A percentile compares a stretch with the other conserved stretches of the same genome.
phyloP scores from a whole-genome alignment of 805 yeast genomes.

The Starmerella tilneyi region DNA sequence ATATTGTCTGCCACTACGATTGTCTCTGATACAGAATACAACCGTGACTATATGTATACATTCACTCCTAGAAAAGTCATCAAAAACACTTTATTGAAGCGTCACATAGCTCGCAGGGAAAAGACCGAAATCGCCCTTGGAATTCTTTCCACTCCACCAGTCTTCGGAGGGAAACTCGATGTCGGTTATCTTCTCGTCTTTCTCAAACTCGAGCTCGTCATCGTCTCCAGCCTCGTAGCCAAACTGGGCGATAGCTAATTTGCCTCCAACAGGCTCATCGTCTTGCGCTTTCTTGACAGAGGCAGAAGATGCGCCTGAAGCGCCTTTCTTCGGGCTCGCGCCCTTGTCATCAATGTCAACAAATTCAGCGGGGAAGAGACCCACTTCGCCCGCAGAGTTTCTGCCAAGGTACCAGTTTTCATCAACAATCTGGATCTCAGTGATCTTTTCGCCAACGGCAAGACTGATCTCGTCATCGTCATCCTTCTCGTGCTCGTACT shows the following conservation, averaged over 20 bases:
- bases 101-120: conserved; percentile 86
- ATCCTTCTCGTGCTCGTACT: conserved; percentile 49
- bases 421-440: conserved; percentile 58
- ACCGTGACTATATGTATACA: too few species aligned
- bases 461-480: conserved; percentile 68
- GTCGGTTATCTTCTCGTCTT: conserved; percentile 70
- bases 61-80: too few species aligned
- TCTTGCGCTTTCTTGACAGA: conserved; percentile 34
- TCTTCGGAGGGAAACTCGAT: conserved; percentile 87
- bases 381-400: conserved; percentile 59
- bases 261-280: too few species aligned
- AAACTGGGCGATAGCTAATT: conserved; percentile 60
- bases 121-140: conserved; percentile 62
- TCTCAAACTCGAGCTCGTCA: conserved; percentile 75
- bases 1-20: neutral
- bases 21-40: too few species aligned
- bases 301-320: conserved; percentile 19
- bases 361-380: conserved; percentile 85
- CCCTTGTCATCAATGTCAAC: conserved; percentile 38
- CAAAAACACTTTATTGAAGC: conserved; percentile 17
- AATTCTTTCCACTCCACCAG: conserved; percentile 89
- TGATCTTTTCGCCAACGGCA: conserved; percentile 53
- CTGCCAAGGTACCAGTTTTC: conserved; percentile 91
- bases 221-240: conserved; percentile 88
- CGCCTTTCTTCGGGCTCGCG: neutral